Evolutionary conservation across 805 yeast species (phyloP).

Genomic region (Metschnikowia proteae): DNA sequence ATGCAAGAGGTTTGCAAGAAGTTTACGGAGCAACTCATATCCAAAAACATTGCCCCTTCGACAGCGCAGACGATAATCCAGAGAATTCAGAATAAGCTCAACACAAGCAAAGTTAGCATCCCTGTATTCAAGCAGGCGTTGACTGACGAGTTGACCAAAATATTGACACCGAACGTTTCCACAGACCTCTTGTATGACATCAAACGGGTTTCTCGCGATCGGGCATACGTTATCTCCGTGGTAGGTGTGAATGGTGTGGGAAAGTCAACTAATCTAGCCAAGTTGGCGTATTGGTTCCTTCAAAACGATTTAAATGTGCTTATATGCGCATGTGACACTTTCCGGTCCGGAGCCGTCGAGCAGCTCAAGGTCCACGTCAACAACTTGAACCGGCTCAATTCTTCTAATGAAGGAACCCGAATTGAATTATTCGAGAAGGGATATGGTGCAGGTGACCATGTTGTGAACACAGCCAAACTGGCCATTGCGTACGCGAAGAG

Average conservation of each 20-base stretch:
- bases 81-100: slow-evolving; percentile 63
- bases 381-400: slow-evolving; percentile 66
- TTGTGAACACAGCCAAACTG: slow-evolving; percentile 86
- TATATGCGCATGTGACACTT: slow-evolving; percentile 96
- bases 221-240: slow-evolving; percentile 92
- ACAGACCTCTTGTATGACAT: slow-evolving; percentile 83
- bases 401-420: slow-evolving; percentile 34
- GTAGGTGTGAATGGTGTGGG: slow-evolving; percentile 99
- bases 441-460: slow-evolving; percentile 92
- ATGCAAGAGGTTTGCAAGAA: slow-evolving; percentile 60
- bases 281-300: slow-evolving; percentile 90
- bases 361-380: slow-evolving; percentile 92
- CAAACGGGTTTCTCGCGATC: slow-evolving; percentile 39
- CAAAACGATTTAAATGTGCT: slow-evolving; percentile 84
- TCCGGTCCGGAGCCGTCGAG: slow-evolving; percentile 98
- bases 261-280: slow-evolving; percentile 91
- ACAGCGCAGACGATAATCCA: slow-evolving; percentile 72
- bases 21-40: slow-evolving; percentile 70
- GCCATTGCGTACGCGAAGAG: slow-evolving; percentile 78
- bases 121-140: slow-evolving; percentile 61
- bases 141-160: slow-evolving; percentile 66
- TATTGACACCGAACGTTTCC: slow-evolving; percentile 88
- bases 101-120: slow-evolving; percentile 70
- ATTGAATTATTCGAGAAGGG: slow-evolving; percentile 91
- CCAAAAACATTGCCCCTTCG: slow-evolving; percentile 87